Base-by-base conservation (phyloP, 345 rosid genomes). In the Excoecaria cochinchinensis region DNA sequence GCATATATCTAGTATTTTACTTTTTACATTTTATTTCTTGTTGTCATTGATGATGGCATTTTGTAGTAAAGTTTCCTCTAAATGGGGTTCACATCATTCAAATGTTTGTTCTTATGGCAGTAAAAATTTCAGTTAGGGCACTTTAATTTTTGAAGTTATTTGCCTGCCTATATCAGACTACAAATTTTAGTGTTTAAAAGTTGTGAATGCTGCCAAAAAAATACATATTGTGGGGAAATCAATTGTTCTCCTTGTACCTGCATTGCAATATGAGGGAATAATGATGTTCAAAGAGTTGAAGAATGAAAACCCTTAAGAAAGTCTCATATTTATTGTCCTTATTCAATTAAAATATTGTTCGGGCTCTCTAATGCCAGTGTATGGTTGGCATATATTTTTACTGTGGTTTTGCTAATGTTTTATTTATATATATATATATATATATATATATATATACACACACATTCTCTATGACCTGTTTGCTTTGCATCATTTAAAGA, bases 401-500 rank as follows among this genome's bases (percentile, higher is more conserved):
- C 0, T 19, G 38, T 69, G 21, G 55, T 31, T 68, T 24, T 48
- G n/a, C 38, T 47, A 48, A 17, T 17, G 15, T 4, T 15, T n/a
- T n/a, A n/a, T n/a, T n/a, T n/a, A n/a, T n/a, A n/a, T n/a, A n/a
- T n/a, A n/a, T n/a, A n/a, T n/a, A n/a, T n/a, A n/a, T n/a, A n/a
- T n/a, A n/a, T n/a, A n/a, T n/a, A n/a, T n/a, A n/a, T 31, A 31
- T 31, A 31, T 31, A 31, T 31, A 31, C 9, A 17, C 15, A n/a
- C 31, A 12, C 24, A 50, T 47, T 47, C 50, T 15, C 16, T 53
- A 51, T 68, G 21, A 19, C 4, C 38, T 76, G 61, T 69, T 58
- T 71, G 70, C 31, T 76, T 51, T 56, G 8, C 19, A 53, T 70
- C 59, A 3, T 78, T 36, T 24, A 44, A 24, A 24, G 60, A 70